These are phyloP conservation scores for Wallacemonas rigidus DNA, from an alignment of 208 protist species.

Conservation along the genomic window DNA sequence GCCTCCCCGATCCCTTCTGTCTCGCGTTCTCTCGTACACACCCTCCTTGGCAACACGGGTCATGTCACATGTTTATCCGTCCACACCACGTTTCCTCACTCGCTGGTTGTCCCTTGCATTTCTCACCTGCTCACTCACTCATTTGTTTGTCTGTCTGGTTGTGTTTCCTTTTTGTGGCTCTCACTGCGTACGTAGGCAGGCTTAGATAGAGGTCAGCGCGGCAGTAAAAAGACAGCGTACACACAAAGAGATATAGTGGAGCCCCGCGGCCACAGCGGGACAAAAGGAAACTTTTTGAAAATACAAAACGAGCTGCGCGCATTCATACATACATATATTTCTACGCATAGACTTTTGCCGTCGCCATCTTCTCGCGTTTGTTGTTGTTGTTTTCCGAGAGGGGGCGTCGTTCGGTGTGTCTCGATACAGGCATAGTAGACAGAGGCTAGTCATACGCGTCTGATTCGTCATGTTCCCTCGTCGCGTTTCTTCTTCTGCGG, in stretches of 20 bases:
- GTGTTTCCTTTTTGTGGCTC: conserved; percentile 1
- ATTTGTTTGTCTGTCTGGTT: not conserved
- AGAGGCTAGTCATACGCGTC: not conserved
- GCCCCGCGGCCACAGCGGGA: not conserved
- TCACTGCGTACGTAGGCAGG: not conserved
- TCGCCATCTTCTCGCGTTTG: not conserved
- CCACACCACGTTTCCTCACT: too few species aligned
- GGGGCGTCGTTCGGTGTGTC: too few species aligned
- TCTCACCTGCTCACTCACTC: too few species aligned
- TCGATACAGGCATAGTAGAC: too few species aligned
- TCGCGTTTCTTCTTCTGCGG: not conserved
- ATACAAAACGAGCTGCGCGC: not conserved
- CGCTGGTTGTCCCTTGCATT: too few species aligned
- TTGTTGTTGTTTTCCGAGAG: conserved; percentile 5
- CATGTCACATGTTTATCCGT: too few species aligned
- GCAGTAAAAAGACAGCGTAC: not conserved
- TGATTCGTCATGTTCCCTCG: conserved; percentile 18
- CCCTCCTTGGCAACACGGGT: too few species aligned
- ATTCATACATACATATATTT: not conserved
- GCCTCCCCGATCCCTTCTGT: too few species aligned
- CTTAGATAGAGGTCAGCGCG: not conserved
- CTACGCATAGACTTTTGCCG: not conserved
- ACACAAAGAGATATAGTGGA: not conserved
- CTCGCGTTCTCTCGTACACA: too few species aligned
- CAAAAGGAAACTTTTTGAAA: not conserved